phyloP scores from a whole-genome alignment of 2,329 filamentous ascomycete species.

The Fusarium cicatricum region DNA sequence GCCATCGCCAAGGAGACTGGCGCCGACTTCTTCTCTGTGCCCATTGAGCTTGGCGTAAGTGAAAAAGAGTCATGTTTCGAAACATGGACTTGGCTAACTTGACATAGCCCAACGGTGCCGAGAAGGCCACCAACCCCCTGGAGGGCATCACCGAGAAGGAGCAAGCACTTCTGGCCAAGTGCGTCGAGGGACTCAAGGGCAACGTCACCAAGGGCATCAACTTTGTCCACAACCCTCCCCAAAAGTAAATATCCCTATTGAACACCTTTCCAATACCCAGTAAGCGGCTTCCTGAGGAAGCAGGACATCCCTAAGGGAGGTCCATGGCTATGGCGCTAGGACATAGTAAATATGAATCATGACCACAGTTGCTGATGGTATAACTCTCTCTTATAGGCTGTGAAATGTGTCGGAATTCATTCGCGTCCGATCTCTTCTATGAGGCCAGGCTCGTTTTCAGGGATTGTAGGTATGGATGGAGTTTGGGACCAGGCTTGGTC shows the following conservation, averaged over 20 bases:
- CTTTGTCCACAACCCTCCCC: conserved; percentile 86
- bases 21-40: conserved; percentile 94
- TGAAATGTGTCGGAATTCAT: conserved; percentile 41
- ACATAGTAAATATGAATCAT: conserved; percentile 48
- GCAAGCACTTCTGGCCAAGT: conserved; percentile 83
- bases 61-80: conserved; percentile 4
- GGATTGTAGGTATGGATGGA: conserved; percentile 37
- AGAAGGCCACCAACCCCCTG: conserved; percentile 86
- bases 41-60: conserved; percentile 93
- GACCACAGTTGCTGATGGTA: conserved; percentile 49
- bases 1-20: conserved; percentile 85
- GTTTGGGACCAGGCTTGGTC: conserved; percentile 32
- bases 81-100: conserved; percentile 43
- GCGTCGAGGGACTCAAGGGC: conserved; percentile 80
- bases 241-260: conserved; percentile 72
- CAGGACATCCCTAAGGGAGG: conserved; percentile 39
- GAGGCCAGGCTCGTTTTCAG: conserved; percentile 15
- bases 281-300: conserved; percentile 41
- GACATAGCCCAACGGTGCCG: conserved; percentile 77
- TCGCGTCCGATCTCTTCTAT: conserved; percentile 29
- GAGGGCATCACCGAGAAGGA: conserved; percentile 82
- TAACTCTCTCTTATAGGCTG: conserved; percentile 48
- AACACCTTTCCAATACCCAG: conserved; percentile 34
- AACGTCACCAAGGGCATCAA: conserved; percentile 95
- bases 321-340: conserved; percentile 48